phyloP scores from a whole-genome alignment of 2,329 filamentous ascomycete genomes.

The Biscogniauxia marginata region DNA sequence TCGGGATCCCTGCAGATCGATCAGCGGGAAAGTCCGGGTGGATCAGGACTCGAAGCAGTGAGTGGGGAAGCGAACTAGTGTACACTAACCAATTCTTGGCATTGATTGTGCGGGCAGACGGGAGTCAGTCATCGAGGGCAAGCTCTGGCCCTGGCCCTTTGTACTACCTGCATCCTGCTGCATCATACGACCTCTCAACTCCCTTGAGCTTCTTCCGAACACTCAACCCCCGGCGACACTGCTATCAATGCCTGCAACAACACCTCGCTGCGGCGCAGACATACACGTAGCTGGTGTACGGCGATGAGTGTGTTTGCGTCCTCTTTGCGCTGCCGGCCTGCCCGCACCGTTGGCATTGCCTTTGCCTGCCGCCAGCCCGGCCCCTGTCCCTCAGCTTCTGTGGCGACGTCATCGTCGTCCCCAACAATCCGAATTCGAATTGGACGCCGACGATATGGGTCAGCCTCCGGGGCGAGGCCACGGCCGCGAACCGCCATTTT shows the following conservation, averaged over 20 bases:
- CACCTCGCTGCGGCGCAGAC: slow-evolving; percentile 23
- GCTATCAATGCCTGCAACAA: slow-evolving; percentile 22
- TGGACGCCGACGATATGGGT: slow-evolving; percentile 21
- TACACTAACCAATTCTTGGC: background rate
- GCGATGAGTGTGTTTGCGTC: slow-evolving; percentile 29
- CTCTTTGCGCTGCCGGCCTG: slow-evolving; percentile 22
- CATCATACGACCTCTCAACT: background rate
- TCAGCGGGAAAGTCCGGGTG: slow-evolving; percentile 7
- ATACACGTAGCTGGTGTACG: slow-evolving; percentile 24
- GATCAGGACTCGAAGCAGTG: background rate
- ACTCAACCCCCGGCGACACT: background rate
- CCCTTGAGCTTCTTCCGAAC: background rate
- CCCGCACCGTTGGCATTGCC: slow-evolving; percentile 17
- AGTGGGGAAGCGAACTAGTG: slow-evolving; percentile 10
- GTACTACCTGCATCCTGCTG: background rate
- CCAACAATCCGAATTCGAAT: slow-evolving; percentile 4
- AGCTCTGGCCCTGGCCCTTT: background rate
- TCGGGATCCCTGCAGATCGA: background rate
- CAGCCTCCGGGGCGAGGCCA: slow-evolving; percentile 29
- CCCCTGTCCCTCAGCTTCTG: slow-evolving; percentile 5
- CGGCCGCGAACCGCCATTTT: slow-evolving; percentile 57
- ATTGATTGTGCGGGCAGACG: background rate
- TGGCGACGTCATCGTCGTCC: slow-evolving; percentile 21
- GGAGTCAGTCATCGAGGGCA: background rate
- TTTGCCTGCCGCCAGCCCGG: slow-evolving; percentile 6